Conservation (phyloP, 108 stramenopile genomes). For the Cyclotella cryptica region DNA sequence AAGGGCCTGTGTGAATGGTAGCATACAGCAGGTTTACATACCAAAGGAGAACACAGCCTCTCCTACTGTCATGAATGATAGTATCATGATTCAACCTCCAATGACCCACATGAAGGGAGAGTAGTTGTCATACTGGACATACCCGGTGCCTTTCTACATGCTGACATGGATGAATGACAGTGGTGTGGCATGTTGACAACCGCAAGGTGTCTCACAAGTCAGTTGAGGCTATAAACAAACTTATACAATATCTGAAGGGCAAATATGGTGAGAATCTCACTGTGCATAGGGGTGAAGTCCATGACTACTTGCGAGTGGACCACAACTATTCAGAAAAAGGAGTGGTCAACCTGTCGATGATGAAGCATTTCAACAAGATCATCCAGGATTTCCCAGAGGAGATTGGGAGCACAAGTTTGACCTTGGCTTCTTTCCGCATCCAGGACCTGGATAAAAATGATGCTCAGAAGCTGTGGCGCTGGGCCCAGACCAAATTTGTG, state of each 20-base stretch:
- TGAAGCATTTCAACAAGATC: constrained; percentile 2
- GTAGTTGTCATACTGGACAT: constrained; percentile 5
- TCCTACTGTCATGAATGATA: constrained; percentile 17
- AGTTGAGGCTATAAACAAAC: not conserved
- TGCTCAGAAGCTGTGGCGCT: not conserved
- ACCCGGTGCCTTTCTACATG: constrained; percentile 9
- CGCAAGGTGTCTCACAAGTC: constrained; percentile 2
- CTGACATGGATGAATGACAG: constrained; percentile 3
- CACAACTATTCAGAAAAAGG: not conserved
- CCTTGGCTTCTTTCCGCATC: constrained; percentile 2
- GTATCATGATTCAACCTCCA: constrained; percentile 2
- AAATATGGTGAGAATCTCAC: not conserved
- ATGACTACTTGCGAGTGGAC: constrained; percentile 10
- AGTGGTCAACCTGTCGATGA: constrained; percentile 3
- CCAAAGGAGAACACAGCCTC: constrained; percentile 3
- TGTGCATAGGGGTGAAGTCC: not conserved
- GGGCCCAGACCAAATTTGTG: not conserved
- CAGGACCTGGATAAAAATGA: not conserved
- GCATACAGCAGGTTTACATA: not conserved
- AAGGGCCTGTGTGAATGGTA: constrained; percentile 6
- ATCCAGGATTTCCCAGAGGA: constrained; percentile 1
- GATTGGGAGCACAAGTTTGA: not conserved
- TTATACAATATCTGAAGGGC: not conserved
- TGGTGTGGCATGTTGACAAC: constrained; percentile 17
- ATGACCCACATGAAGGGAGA: constrained; percentile 16